Percentiles rank a stretch among this genome's conserved stretches.
Conservation (phyloP, 495 filamentous ascomycete genomes). For the Trichoderma parareesei region DNA sequence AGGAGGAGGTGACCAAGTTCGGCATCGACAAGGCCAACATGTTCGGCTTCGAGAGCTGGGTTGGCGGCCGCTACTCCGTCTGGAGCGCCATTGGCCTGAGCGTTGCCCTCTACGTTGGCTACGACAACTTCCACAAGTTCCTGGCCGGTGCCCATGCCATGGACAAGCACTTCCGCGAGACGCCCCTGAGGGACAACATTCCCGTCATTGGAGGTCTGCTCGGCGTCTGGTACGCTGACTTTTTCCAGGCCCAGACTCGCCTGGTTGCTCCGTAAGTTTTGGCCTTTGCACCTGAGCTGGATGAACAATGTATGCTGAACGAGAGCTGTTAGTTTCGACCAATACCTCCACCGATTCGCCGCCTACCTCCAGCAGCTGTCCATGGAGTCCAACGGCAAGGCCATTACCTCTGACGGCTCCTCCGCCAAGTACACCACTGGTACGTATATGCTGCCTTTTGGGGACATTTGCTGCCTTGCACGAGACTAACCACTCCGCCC, state of each 20-base stretch:
- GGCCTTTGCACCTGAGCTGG: not conserved
- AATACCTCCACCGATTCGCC: constrained; percentile 97
- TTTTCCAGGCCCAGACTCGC: constrained; percentile 96
- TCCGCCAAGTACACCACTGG: constrained; percentile 97
- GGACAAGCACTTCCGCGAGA: constrained; percentile 93
- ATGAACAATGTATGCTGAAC: constrained; percentile 14
- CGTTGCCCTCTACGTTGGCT: constrained; percentile 89
- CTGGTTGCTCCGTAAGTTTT: constrained; percentile 72
- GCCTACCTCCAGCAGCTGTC: constrained; percentile 98
- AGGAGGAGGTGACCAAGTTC: constrained; percentile 90
- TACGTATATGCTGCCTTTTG: not conserved
- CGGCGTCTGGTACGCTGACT: constrained; percentile 98
- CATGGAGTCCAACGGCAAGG: constrained; percentile 99
- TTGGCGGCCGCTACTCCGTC: constrained; percentile 94
- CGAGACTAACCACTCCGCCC: not conserved
- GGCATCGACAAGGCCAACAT: constrained; percentile 97
- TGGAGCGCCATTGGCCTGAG: constrained; percentile 98
- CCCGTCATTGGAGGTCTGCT: constrained; percentile 85
- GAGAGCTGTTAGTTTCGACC: constrained; percentile 62
- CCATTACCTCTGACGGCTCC: constrained; percentile 80
- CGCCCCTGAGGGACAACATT: constrained; percentile 91
- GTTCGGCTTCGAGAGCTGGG: constrained; percentile 98
- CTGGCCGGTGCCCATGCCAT: constrained; percentile 90
- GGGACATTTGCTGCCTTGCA: not conserved
- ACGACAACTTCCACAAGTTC: constrained; percentile 96